Base-by-base conservation (phyloP, 768 basidiomycete genomes). In the Termitomyces bulborhizus region DNA sequence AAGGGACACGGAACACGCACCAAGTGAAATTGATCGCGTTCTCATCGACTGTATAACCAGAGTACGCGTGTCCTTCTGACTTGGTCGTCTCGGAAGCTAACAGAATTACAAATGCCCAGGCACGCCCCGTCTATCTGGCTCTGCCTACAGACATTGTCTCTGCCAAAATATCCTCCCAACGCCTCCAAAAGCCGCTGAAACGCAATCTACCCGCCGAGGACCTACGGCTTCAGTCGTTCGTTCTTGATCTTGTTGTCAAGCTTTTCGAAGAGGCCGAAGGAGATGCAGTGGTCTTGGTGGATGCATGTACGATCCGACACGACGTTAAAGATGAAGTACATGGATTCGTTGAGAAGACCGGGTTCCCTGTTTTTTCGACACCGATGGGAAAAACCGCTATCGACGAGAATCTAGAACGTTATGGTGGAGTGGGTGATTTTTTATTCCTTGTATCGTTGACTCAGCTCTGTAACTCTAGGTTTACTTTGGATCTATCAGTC, bases 91-190 rank as follows among this genome's bases (percentile, higher is more conserved):
- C 48, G 7, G 21, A 49, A 37, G 24, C 41, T 15, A 39, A 34
- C 32, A 26, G 8, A 36, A 21, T 26, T 26, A 16, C 15, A 53
- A 21, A 32, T 16, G 15, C 39, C 9, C 59, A 90, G 81, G 87
- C 86, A 36, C 84, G 91, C 16, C 95, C 95, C 0, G 90, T 89
- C 29, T 98, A 98, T 65, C 70, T 98, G 39, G 80, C 86, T 39
- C 75, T 98, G 11, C 95, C 93, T 0, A 94, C 86, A 5, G 89
- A 98, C 65, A 73, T 96, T 51, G 86, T 88, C 4, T 76, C 80
- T 63, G 71, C 76, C 54, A 81, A 85, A 64, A 83, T 94, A 18
- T 79, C 90, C 0, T 69, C 82, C 5, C 77, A 79, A 39, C 79
- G 81, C 24, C 76, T 97, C 50, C 70, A 78, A 53, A 80, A 73